Base-by-base conservation (phyloP, 192 early-diverging fungal species). In the Mycoemilia scoparia region DNA sequence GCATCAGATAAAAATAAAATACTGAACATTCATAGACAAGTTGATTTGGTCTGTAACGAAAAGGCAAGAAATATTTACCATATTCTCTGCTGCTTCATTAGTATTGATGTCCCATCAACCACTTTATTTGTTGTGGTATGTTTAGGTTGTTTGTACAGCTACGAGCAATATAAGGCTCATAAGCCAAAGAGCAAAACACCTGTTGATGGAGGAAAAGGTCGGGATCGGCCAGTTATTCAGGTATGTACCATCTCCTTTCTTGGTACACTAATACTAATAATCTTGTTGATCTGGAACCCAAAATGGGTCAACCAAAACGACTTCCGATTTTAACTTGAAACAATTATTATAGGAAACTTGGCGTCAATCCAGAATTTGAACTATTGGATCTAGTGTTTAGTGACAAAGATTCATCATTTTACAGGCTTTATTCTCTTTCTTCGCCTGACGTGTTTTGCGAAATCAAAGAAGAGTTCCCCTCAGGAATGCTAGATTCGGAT, bases 151-250 rank as follows among this genome's bases (percentile, higher is more conserved):
- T 13, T 65, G 62, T 41, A 31, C 45, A 1, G 62, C 62, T 7
- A 38, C 51, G 36, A 59, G 56, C 36, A 51, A 40, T 1, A 52
- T 59, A 22, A 56, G 53, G 14, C 41, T 65, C 34, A 49, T 51
- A 17, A 58, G 51, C 11, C 19, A 4, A 8, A 54, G 55, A 43
- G 51, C 51, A 10, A 49, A 47, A 21, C 45, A 55, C 42, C 48
- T 65, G 40, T 47, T 65, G 4, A 34, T 65, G 16, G 29, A 24
- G 25, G 27, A 65, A 40, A 56, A 56, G 32, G 62, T 65, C 0
- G 62, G 62, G 16, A 65, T 65, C 19, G 62, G 62, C 35, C 62
- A 65, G 56, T 41, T 65, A 34, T 65, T 59, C 39, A 51, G 56
- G 27, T 58, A 58, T 44, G 53, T 56, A n/a, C n/a, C n/a, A n/a